Percentiles rank a stretch among this genome's conserved stretches.
Evolutionary conservation across 495 filamentous ascomycete species (phyloP).

Genomic region (Emericellopsis terricola): DNA sequence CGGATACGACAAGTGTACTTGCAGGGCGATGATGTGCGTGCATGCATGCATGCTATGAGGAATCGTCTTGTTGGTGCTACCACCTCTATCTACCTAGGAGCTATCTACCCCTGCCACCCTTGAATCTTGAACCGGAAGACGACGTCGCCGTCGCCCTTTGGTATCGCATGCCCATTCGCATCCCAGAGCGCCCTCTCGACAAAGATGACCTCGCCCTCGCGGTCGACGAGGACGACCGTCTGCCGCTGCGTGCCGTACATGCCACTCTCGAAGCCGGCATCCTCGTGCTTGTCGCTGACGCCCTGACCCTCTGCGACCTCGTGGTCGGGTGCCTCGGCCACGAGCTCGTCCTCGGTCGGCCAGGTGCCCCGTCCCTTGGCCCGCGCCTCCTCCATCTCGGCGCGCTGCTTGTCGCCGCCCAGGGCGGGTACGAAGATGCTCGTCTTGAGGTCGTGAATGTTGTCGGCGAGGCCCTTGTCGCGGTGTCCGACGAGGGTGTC

Average conservation of each 20-base stretch:
- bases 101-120: slow-evolving; percentile 17
- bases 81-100: too few relatives aligned
- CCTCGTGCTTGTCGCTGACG: slow-evolving; percentile 4
- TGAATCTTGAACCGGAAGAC: slow-evolving; percentile 46
- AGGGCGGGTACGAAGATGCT: slow-evolving; percentile 76
- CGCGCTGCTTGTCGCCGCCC: slow-evolving; percentile 28
- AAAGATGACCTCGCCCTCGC: slow-evolving; percentile 59
- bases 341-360: slow-evolving; percentile 8
- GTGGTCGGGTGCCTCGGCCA: slow-evolving; percentile 7
- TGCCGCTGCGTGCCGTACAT: slow-evolving; percentile 91
- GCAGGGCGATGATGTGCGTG: too few relatives aligned
- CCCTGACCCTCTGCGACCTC: slow-evolving; percentile 12
- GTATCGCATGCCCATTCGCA: slow-evolving; percentile 38
- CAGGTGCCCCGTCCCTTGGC: slow-evolving; percentile 25
- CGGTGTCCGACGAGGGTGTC: slow-evolving; percentile 52
- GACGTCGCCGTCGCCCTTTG: slow-evolving; percentile 40
- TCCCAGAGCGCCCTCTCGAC: slow-evolving; percentile 75
- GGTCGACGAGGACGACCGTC: slow-evolving; percentile 64
- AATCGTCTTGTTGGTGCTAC: too few relatives aligned
- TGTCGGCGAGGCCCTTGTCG: slow-evolving; percentile 45
- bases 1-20: too few relatives aligned
- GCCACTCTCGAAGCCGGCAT: slow-evolving; percentile 30
- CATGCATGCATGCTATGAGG: too few relatives aligned
- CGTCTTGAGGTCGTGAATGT: slow-evolving; percentile 49
- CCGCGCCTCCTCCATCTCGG: slow-evolving; percentile 31